These are phyloP conservation scores for Bruguiera hainesii DNA, from an alignment of 441 rosid species.

Conservation along the genomic window DNA sequence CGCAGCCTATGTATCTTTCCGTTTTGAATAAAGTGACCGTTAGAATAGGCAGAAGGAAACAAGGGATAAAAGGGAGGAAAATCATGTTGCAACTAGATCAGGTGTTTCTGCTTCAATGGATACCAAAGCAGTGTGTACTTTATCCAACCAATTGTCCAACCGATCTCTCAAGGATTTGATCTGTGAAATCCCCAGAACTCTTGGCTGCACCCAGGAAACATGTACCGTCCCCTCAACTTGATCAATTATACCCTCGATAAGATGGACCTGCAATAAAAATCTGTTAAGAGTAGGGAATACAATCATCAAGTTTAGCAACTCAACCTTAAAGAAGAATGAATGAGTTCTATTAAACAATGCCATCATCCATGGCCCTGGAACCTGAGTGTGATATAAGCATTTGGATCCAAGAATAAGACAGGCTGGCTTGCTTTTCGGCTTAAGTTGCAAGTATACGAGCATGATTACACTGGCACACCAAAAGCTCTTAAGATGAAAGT, in stretches of 20 bases:
- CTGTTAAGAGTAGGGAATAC: not conserved
- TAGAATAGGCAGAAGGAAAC: slow-evolving; percentile 24
- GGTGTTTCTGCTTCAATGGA: slow-evolving; percentile 96
- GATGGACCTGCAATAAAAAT: slow-evolving; percentile 46
- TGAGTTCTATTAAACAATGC: too few relatives aligned
- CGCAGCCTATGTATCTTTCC: slow-evolving; percentile 2
- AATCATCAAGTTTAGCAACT: slow-evolving; percentile 2
- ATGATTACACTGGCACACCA: too few relatives aligned
- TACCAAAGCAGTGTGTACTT: slow-evolving; percentile 67
- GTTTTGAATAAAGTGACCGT: slow-evolving; percentile 13
- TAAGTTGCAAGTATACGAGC: too few relatives aligned
- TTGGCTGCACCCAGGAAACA: slow-evolving; percentile 96
- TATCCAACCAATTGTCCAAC: slow-evolving; percentile 70
- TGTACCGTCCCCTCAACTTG: slow-evolving; percentile 91
- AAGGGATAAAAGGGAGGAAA: not conserved
- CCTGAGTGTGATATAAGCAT: too few relatives aligned
- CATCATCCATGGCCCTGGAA: too few relatives aligned
- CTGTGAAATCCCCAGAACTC: slow-evolving; percentile 88
- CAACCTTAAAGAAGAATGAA: too few relatives aligned
- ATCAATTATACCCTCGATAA: slow-evolving; percentile 52
- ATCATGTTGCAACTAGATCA: slow-evolving; percentile 75
- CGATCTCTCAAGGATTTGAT: slow-evolving; percentile 74
- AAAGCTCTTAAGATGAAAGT: too few relatives aligned
- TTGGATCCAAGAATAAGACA: too few relatives aligned
- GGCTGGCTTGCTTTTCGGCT: too few relatives aligned